Evolutionary conservation across 139 green algal species (phyloP), one percentile per base, ranked within the genome.

Genomic region (Cymbomonas tetramitiformis): DNA sequence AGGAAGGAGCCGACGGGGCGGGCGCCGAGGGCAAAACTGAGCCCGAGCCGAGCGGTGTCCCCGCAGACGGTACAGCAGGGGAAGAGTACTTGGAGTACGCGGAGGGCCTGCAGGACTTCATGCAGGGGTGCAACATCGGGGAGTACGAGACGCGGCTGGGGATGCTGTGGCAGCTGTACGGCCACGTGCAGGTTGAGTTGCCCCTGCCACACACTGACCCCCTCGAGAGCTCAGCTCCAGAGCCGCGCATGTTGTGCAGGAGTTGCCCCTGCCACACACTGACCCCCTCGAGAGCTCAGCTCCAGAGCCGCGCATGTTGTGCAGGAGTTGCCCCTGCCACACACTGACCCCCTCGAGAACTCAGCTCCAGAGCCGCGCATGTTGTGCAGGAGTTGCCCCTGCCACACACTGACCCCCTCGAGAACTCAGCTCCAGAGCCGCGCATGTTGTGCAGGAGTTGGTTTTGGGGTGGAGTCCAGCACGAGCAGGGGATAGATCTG

Each of bases 101-200:
- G 18, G 21, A 47, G 7, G 46, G 34, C 19, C 38, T 94, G 15
- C 86, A 98, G 76, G 70, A 88, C 12, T 98, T 94, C 30, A 47
- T 96, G 33, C 85, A 93, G 77, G 80, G 71, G 1, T 81, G 78
- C 21, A 83, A 86, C 2, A 39, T 91, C 1, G 90, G 90, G 9
- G 82, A 98, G 67, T 97, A 82, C 56, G 48, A 53, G 6, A 51
- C 71, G 4, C 71, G 90, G 0, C 75, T 98, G 46, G 34, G 69
- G 18, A 71, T 97, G 60, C 67, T 98, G 49, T 24, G 44, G 24
- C 57, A 38, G 23, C 91, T 91, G 50, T 55, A 61, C 30, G 25
- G 25, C 7, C 70, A 90, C 38, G 36, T 87, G 25, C n/a, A 44
- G 7, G 62, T 78, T 38, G 39, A 67, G 5, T 32, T 40, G 2